A percentile compares a stretch with the other conserved stretches of the same genome.
phyloP scores from a whole-genome alignment of 2,329 filamentous ascomycete genomes.

The Sporothrix schenckii region DNA sequence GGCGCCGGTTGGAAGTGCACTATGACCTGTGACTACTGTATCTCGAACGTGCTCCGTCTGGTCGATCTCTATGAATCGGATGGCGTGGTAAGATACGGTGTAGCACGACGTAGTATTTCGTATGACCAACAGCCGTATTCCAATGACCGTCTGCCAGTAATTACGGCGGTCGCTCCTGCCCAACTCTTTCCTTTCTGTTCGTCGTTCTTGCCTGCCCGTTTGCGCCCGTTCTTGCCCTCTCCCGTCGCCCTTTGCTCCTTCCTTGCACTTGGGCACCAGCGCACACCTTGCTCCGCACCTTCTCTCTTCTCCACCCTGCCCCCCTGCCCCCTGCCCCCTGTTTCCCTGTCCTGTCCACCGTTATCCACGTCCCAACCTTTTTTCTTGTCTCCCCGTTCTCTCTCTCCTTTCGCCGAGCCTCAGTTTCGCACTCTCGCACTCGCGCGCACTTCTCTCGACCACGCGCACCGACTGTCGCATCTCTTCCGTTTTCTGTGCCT shows the following conservation, averaged over 20 bases:
- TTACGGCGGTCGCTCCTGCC: not conserved
- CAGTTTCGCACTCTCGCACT: not conserved
- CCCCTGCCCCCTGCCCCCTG: not conserved
- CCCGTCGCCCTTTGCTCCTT: not conserved
- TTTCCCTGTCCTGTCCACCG: slow-evolving; percentile 7
- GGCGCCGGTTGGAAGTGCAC: not conserved
- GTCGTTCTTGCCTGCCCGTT: not conserved
- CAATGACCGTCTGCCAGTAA: not conserved
- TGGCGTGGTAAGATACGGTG: not conserved
- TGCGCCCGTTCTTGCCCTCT: not conserved
- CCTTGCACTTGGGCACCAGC: slow-evolving; percentile 23
- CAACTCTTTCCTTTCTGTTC: not conserved
- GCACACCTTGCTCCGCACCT: slow-evolving; percentile 20
- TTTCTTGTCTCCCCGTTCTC: slow-evolving; percentile 16
- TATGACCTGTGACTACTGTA: too few species aligned
- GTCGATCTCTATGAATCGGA: not conserved
- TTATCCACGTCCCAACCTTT: slow-evolving; percentile 24
- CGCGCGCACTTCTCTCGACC: not conserved
- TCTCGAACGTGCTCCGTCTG: not conserved
- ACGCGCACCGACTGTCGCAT: slow-evolving; percentile 13
- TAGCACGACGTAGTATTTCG: not conserved
- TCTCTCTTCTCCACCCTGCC: not conserved
- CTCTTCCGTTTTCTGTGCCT: not conserved
- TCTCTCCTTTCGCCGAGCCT: slow-evolving; percentile 7
- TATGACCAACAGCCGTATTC: too few species aligned